Evolutionary conservation across 1,284 basidiomycete genomes (phyloP).

Genomic region (Malassezia sympodialis): DNA sequence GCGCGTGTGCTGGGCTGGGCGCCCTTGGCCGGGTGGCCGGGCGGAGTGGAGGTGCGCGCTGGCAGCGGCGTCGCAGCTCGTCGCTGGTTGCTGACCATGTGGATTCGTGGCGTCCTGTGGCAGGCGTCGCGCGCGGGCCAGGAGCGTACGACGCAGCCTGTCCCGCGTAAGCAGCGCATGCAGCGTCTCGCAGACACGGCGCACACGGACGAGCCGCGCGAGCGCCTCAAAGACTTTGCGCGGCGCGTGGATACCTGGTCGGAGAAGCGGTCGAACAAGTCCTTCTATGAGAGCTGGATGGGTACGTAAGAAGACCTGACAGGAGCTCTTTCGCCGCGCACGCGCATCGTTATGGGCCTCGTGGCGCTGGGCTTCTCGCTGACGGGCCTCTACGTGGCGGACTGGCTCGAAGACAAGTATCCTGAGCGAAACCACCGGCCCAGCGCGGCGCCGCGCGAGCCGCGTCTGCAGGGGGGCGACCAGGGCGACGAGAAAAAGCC

Average conservation of each 20-base stretch:
- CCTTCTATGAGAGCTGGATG: slow-evolving; percentile 15
- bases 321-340: slow-evolving; percentile 12
- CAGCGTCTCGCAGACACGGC: neutral
- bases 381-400: slow-evolving; percentile 11
- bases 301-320: slow-evolving; percentile 4
- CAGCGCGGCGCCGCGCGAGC: neutral
- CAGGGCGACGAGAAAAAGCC: neutral
- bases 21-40: neutral
- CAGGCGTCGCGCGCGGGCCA: neutral
- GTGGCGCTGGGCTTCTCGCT: slow-evolving; percentile 8
- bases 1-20: neutral
- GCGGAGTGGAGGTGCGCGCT: neutral
- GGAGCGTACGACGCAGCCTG: neutral
- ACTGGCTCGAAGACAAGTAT: slow-evolving; percentile 15
- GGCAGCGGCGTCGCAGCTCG: neutral
- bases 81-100: neutral
- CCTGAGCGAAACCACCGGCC: neutral
- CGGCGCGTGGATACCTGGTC: slow-evolving; percentile 8
- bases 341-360: slow-evolving; percentile 11
- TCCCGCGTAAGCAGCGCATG: slow-evolving; percentile 8
- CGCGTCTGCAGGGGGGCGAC: neutral
- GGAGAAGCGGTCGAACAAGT: slow-evolving; percentile 10
- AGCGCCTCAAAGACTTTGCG: slow-evolving; percentile 7
- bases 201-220: neutral
- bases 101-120: neutral